Conservation (phyloP, 2,329 filamentous ascomycete species). For the Pleurostoma richardsiae region DNA sequence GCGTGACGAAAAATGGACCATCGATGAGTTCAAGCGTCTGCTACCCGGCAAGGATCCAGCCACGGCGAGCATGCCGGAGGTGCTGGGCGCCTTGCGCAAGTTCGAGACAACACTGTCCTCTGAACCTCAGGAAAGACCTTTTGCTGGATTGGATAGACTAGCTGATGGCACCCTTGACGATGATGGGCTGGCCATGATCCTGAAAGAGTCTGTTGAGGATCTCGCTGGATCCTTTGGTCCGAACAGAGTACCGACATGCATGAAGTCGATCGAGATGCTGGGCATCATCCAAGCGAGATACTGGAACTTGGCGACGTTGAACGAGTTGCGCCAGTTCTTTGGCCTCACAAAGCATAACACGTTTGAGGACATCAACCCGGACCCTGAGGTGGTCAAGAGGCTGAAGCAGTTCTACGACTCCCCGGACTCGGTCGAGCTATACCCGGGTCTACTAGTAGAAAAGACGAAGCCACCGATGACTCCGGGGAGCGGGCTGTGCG, state of each 20-base stretch:
- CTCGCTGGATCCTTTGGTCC: constrained; percentile 70
- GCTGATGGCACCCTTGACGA: constrained; percentile 67
- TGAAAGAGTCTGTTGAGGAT: constrained; percentile 68
- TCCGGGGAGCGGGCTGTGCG: constrained; percentile 69
- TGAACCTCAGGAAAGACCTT: constrained; percentile 65
- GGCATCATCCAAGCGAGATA: constrained; percentile 72
- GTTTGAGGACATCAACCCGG: constrained; percentile 80
- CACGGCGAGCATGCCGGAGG: constrained; percentile 52
- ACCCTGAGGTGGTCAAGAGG: constrained; percentile 63
- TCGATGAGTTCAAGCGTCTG: constrained; percentile 60
- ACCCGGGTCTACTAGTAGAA: constrained; percentile 73
- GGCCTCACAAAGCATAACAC: constrained; percentile 68
- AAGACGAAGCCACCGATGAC: constrained; percentile 70
- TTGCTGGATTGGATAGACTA: constrained; percentile 61
- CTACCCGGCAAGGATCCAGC: constrained; percentile 56
- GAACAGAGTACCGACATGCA: constrained; percentile 66
- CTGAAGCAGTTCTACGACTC: constrained; percentile 69
- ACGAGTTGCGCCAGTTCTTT: constrained; percentile 83
- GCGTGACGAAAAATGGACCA: constrained; percentile 71
- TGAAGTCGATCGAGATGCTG: constrained; percentile 73
- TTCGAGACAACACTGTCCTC: constrained; percentile 56
- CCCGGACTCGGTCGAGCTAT: constrained; percentile 75
- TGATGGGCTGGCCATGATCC: constrained; percentile 68
- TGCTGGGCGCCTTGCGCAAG: constrained; percentile 57
- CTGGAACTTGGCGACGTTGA: constrained; percentile 75